Base-by-base conservation (phyloP, 2,329 filamentous ascomycete genomes). In the Ophiocordyceps robertsii region DNA sequence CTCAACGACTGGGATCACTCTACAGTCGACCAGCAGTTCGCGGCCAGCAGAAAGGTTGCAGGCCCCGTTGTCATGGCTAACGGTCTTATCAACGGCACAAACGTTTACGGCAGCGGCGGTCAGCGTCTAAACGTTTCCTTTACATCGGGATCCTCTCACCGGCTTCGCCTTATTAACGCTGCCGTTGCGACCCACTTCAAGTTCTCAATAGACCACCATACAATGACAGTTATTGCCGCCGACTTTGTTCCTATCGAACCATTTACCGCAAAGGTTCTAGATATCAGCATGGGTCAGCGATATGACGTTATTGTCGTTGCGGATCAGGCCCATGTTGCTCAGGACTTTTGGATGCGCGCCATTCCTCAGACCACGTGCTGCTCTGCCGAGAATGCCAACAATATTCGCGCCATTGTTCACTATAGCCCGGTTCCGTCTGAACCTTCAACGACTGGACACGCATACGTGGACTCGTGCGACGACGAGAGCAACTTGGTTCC, bases 231-330 rank as follows among this genome's bases (percentile, higher is more conserved):
- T 31, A 75, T 82, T 33, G 64, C 68, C 0, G 61, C 58, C n/a
- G 78, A 80, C 45, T 58, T 80, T 4, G 72, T 80, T 0, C 73
- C 76, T 2, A 65, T 82, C 21, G 51, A 63, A 21, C 76, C 77
- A 0, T 81, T 71, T 46, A 57, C 58, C 1, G 68, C 74, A 1
- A 61, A 64, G 0, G 41, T 66, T n/a, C 56, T 79, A n/a, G 67
- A 60, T 21, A 60, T 79, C 11, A 65, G 58, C 24, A 66, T 46
- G 13, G 73, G 59, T 3, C 63, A 66, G 47, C 58, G 69, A 3
- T 68, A 68, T 49, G 68, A 72, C 46, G 49, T 73, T 6, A 54
- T 73, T 21, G 59, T 73, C 9, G 56, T 56, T 8, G 68, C 66
- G 6, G 52, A 68, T 42, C 57, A 64, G 37, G 44, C 49, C 1